Base-by-base conservation (phyloP, 2,329 filamentous ascomycete genomes). In the Phaeomoniella chlamydospora region DNA sequence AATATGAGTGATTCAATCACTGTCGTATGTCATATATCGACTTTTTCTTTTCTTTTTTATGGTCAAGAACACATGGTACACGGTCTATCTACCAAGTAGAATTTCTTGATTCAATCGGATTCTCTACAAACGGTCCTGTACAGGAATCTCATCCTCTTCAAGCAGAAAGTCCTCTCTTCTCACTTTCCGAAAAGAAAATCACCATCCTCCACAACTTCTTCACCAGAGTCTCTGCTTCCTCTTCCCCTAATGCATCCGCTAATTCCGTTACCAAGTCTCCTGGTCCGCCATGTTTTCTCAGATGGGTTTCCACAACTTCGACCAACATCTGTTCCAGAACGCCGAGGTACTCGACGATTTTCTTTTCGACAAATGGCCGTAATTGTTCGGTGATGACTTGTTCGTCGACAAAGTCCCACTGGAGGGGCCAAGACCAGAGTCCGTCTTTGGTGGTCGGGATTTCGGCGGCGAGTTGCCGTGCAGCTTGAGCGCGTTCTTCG, bases 191-290 rank as follows among this genome's bases (percentile, higher is more conserved):
- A 51, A 88, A 94, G 74, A 94, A 96, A 50, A 96, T 93, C 39
- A 94, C 77, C 85, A 96, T 93, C 35, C 88, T 76, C 90, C 90
- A 98, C 22, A 98, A 71, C 64, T 94, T 96, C 72, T 85, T 92
- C 34, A 96, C 87, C 45, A 98, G 64, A 16, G 83, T 79, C 57
- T 94, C 87, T 9, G 87, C 86, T 53, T 96, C 90, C 51, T 98
- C 90, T 52, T 94, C 90, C 43, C 98, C 67, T 70, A 77, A 66
- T 62, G 87, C 83, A 54, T 80, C 81, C 54, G 83, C 82, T 38
- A 98, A 61, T 52, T 93, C 80, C 45, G 85, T 83, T 14, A 88
- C 83, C 48, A 98, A 57, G 37, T 81, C 81, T 41, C 77, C 70
- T n/a, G 90, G 83, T 43, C 70, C 71, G 16, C 77, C 77, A 47